These are phyloP conservation scores for Acorus gramineus DNA, from an alignment of 106 monocot genomes.

Conservation along the genomic window DNA sequence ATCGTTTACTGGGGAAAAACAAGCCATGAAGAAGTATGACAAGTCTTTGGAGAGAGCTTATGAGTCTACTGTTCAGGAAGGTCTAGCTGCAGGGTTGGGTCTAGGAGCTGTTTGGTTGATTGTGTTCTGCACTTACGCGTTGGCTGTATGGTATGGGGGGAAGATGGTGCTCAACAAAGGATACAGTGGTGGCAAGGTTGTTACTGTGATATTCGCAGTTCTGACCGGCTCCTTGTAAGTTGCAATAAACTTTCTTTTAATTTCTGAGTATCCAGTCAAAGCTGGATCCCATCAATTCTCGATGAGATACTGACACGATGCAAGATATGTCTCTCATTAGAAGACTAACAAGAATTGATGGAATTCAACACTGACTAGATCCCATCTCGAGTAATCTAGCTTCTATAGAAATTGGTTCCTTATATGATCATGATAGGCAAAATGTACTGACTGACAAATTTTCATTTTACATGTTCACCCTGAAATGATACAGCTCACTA, in stretches of 20 bases:
- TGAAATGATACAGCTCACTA: slow-evolving; percentile 21
- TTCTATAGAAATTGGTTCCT: no score
- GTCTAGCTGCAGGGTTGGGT: slow-evolving; percentile 41
- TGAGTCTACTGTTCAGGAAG: slow-evolving; percentile 40
- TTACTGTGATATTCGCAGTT: slow-evolving; percentile 60
- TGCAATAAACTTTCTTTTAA: background rate
- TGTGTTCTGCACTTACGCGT: slow-evolving; percentile 43
- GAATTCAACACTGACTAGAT: no score
- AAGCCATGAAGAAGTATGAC: slow-evolving; percentile 31
- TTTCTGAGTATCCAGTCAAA: background rate
- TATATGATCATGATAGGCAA: no score
- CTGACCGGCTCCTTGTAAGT: slow-evolving; percentile 65
- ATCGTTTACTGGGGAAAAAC: slow-evolving; percentile 63
- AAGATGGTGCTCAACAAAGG: slow-evolving; percentile 53
- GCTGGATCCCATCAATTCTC: no score
- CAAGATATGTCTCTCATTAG: no score
- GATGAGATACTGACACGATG: no score
- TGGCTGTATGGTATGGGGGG: slow-evolving; percentile 62
- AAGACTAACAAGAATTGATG: no score
- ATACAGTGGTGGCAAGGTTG: slow-evolving; percentile 52
- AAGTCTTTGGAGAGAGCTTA: slow-evolving; percentile 33
- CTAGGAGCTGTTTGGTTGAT: slow-evolving; percentile 38
- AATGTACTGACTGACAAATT: no score
- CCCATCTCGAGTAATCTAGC: no score
- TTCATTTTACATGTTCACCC: no score